Percentiles rank a stretch among this genome's conserved stretches.
Conservation (phyloP, 2,329 filamentous ascomycete species). For the Dactylonectria macrodidyma region DNA sequence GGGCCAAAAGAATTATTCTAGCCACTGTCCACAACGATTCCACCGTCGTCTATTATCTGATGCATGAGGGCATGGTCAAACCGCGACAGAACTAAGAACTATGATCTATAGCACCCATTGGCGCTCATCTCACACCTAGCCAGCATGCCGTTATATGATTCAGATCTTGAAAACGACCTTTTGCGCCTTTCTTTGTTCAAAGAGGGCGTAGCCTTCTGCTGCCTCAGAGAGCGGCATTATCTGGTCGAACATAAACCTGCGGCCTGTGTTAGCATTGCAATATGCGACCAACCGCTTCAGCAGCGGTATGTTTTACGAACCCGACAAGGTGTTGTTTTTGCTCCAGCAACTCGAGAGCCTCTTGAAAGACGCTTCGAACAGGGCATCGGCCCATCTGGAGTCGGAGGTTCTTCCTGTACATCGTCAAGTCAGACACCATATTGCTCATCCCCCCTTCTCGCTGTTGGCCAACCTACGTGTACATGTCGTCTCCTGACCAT, state of each 20-base stretch:
- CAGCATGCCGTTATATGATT: slow-evolving; percentile 10
- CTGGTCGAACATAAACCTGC: slow-evolving; percentile 83
- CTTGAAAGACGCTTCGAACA: slow-evolving; percentile 78
- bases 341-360: slow-evolving; percentile 75
- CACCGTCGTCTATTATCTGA: slow-evolving; percentile 86
- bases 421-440: slow-evolving; percentile 37
- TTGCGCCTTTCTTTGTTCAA: slow-evolving; percentile 80
- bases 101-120: no score
- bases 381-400: slow-evolving; percentile 85
- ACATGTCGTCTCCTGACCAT: slow-evolving; percentile 76
- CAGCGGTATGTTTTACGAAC: slow-evolving; percentile 60
- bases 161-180: slow-evolving; percentile 79
- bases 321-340: slow-evolving; percentile 77
- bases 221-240: slow-evolving; percentile 79
- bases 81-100: slow-evolving; percentile 80
- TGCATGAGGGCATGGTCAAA: slow-evolving; percentile 90
- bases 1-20: slow-evolving; percentile 79
- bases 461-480: slow-evolving; percentile 58
- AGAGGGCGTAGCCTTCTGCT: slow-evolving; percentile 78
- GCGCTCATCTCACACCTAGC: background rate
- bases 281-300: background rate
- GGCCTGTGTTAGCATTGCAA: slow-evolving; percentile 23
- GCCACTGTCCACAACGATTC: slow-evolving; percentile 85
- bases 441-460: slow-evolving; percentile 23
- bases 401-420: slow-evolving; percentile 76